Conservation (phyloP, 2,329 filamentous ascomycete species). For the Parascedosporium putredinis region DNA sequence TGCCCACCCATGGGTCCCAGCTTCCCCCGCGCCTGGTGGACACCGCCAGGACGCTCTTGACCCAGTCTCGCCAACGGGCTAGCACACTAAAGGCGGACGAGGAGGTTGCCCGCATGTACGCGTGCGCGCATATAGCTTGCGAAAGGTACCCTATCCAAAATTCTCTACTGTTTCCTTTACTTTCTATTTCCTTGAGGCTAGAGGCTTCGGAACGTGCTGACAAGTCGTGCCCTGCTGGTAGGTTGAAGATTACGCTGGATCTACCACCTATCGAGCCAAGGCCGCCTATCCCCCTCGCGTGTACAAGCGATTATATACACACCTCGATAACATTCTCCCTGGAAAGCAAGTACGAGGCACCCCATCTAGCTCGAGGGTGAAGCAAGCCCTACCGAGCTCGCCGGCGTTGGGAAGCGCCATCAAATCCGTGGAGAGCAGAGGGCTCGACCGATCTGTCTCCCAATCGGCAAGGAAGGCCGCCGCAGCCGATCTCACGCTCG, state of each 20-base stretch:
- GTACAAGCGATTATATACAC: slow-evolving; percentile 75
- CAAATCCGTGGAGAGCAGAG: background rate
- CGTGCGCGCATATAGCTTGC: slow-evolving; percentile 82
- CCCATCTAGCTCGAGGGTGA: slow-evolving; percentile 23
- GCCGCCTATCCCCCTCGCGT: slow-evolving; percentile 70
- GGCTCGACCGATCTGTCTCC: slow-evolving; percentile 19
- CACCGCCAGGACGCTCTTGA: slow-evolving; percentile 61
- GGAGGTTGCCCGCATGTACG: slow-evolving; percentile 75
- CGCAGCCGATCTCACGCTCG: slow-evolving; percentile 16
- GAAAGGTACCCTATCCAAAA: slow-evolving; percentile 69
- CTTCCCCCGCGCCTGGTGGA: slow-evolving; percentile 61
- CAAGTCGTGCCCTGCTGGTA: slow-evolving; percentile 20
- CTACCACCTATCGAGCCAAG: slow-evolving; percentile 66
- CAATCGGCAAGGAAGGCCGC: slow-evolving; percentile 29
- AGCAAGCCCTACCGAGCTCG: slow-evolving; percentile 11
- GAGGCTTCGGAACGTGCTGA: background rate
- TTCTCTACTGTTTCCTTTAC: too few relatives aligned
- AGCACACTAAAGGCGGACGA: slow-evolving; percentile 73
- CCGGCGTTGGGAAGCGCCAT: slow-evolving; percentile 10
- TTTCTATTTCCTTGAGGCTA: too few relatives aligned
- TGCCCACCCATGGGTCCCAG: slow-evolving; percentile 60
- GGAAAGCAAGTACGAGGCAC: slow-evolving; percentile 21
- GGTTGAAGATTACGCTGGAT: slow-evolving; percentile 65
- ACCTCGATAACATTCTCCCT: slow-evolving; percentile 64
- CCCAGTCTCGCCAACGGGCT: slow-evolving; percentile 70